phyloP scores from a whole-genome alignment of 2,329 filamentous ascomycete species.

The Colletotrichum lupini region DNA sequence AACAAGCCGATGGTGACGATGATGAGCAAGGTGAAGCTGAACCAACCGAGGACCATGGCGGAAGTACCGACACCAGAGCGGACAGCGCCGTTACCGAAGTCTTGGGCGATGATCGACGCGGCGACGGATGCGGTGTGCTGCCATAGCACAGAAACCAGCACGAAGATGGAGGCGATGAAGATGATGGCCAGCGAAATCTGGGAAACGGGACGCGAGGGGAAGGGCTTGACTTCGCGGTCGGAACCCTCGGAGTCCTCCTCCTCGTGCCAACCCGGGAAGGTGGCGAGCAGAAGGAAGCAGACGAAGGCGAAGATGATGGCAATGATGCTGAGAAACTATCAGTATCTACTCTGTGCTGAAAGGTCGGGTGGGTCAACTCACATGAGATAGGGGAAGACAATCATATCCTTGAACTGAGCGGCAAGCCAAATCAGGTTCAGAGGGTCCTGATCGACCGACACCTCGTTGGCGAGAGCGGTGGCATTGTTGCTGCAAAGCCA shows the following conservation, averaged over 20 bases:
- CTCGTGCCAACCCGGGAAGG: constrained; percentile 98
- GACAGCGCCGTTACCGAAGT: constrained; percentile 90
- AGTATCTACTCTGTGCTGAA: constrained; percentile 20
- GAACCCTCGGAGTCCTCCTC: constrained; percentile 83
- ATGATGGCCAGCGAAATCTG: constrained; percentile 95
- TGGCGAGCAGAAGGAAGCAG: constrained; percentile 93
- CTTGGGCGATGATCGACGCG: constrained; percentile 91
- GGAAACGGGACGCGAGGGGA: constrained; percentile 90
- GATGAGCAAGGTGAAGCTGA: constrained; percentile 92
- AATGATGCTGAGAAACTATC: constrained; percentile 75
- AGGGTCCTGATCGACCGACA: constrained; percentile 92
- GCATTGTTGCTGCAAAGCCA: constrained; percentile 99
- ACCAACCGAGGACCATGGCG: constrained; percentile 98
- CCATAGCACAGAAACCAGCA: constrained; percentile 83
- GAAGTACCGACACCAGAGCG: constrained; percentile 89
- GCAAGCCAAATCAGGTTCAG: constrained; percentile 98
- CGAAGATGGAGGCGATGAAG: constrained; percentile 78
- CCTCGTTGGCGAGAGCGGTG: constrained; percentile 88
- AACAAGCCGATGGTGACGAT: constrained; percentile 95
- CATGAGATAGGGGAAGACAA: constrained; percentile 98
- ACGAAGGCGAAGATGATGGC: constrained; percentile 97
- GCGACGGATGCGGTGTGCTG: constrained; percentile 97
- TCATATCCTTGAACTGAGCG: constrained; percentile 96
- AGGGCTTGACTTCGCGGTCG: constrained; percentile 91
- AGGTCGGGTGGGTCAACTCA: constrained; percentile 57